Percentiles rank a stretch among this genome's conserved stretches.
Evolutionary conservation across 1,284 basidiomycete genomes (phyloP).

Genomic region (Fomitiporia mediterranea): DNA sequence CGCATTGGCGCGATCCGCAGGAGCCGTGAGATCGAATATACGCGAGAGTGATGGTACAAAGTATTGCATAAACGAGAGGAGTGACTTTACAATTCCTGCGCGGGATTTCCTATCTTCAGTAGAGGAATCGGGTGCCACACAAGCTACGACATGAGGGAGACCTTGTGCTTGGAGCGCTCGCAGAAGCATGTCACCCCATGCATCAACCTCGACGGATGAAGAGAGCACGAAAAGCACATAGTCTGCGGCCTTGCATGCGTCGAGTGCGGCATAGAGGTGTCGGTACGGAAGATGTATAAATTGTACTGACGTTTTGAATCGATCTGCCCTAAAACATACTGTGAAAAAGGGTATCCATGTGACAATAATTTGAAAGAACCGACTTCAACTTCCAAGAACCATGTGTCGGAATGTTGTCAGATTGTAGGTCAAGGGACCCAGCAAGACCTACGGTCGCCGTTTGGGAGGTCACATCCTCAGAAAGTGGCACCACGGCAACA

Average conservation of each 20-base stretch:
- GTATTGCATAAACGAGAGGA: conserved; percentile 91
- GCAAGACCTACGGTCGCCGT: conserved; percentile 58
- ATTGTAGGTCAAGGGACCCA: conserved; percentile 55
- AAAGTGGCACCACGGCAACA: conserved; percentile 75
- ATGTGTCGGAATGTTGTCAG: conserved; percentile 45
- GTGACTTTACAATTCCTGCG: conserved; percentile 70
- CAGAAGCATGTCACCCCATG: conserved; percentile 88
- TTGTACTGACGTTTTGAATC: conserved; percentile 88
- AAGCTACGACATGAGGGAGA: conserved; percentile 68
- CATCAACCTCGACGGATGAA: conserved; percentile 74
- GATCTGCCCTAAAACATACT: conserved; percentile 53
- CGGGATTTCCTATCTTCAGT: conserved; percentile 57
- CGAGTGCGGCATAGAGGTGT: conserved; percentile 75
- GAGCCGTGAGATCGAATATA: conserved; percentile 51
- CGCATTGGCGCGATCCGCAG: conserved; percentile 65
- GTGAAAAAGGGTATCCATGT: conserved; percentile 12
- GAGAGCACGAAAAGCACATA: conserved; percentile 88
- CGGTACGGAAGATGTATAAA: conserved; percentile 74
- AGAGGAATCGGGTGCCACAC: conserved; percentile 38
- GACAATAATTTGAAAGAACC: conserved; percentile 27
- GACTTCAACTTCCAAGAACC: conserved; percentile 68
- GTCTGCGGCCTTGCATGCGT: conserved; percentile 87
- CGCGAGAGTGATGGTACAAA: conserved; percentile 84
- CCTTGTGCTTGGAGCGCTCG: conserved; percentile 82
- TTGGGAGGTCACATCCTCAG: conserved; percentile 56